Evolutionary conservation across 2,329 filamentous ascomycete genomes (phyloP), one percentile per base, ranked within the genome.

Genomic region (Talaromyces pinophilus): DNA sequence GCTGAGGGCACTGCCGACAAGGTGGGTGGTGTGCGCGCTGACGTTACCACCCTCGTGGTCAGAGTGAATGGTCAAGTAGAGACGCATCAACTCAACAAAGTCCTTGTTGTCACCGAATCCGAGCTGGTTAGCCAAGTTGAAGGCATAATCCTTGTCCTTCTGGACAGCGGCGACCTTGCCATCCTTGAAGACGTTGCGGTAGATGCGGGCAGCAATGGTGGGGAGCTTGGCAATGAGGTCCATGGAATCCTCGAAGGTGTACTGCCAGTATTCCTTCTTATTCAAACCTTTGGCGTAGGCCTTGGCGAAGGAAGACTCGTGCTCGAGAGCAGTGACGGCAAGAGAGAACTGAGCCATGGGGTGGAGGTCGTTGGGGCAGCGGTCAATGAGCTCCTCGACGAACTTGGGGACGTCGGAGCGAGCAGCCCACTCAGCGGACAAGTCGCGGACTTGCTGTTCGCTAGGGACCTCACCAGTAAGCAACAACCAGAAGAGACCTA

Each of bases 181-280:
- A 79, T 96, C 95, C 90, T 98, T 97, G 92, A 96, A 99, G 81
- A 98, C 90, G 82, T 99, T 99, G 86, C 96, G 95, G 90, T 99
- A 99, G 88, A 99, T 99, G 85, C 93, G 92, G 71, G 95, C 86
- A 71, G 95, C 95, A 77, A 99, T 97, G 81, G 92, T 97, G 80
- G 95, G 95, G 75, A 99, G 92, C 90, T 98, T 98, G 79, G 95
- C 95, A 81, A 99, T 99, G 81, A 99, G 87, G 84, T 99, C 94
- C 94, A 99, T 98, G 70, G 93, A 95, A 85, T 99, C 95, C 88
- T 99, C 95, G 78, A 96, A 99, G 75, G 93, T 97, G 88, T 98
- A 93, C 83, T 90, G 89, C 95, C 95, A 99, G 92, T 99, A 99
- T 76, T 98, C 93, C 83, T 93, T 92, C 92, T 99, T 99, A 89